These are phyloP conservation scores for Nepenthes gracilis DNA, from an alignment of 148 eudicot species.

Conservation along the genomic window DNA sequence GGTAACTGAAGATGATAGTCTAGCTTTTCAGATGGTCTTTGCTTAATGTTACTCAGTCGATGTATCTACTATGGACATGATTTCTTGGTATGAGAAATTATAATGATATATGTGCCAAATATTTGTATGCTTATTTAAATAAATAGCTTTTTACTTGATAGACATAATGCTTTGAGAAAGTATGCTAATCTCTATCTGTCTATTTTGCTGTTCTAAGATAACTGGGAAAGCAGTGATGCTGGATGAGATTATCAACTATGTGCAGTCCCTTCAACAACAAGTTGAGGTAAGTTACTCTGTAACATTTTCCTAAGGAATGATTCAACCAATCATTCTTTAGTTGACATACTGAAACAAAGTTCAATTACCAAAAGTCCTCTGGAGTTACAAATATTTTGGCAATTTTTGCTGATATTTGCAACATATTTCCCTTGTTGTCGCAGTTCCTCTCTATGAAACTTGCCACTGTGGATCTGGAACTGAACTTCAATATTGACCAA, in stretches of 20 bases:
- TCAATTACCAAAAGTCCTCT: no score
- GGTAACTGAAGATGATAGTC: conserved; percentile 24
- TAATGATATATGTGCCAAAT: no score
- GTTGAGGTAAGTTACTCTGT: conserved; percentile 58
- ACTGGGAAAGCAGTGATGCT: conserved; percentile 98
- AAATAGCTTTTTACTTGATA: no score
- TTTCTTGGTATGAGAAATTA: no score
- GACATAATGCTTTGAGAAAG: no score
- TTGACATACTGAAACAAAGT: not conserved
- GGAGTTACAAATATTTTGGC: no score
- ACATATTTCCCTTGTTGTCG: conserved; percentile 5
- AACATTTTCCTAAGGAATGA: not conserved
- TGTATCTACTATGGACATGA: no score
- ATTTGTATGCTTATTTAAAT: no score
- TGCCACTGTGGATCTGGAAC: conserved; percentile 88
- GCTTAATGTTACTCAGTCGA: no score
- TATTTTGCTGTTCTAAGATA: conserved; percentile 31
- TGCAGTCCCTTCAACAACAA: conserved; percentile 91
- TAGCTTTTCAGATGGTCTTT: no score
- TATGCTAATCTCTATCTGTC: not conserved
- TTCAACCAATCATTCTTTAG: not conserved
- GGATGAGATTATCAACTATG: conserved; percentile 94
- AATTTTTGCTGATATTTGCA: no score
- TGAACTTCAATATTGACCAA: conserved; percentile 62
- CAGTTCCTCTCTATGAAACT: conserved; percentile 99